Conservation (phyloP, 768 basidiomycete genomes). For the Collybia sp. region DNA sequence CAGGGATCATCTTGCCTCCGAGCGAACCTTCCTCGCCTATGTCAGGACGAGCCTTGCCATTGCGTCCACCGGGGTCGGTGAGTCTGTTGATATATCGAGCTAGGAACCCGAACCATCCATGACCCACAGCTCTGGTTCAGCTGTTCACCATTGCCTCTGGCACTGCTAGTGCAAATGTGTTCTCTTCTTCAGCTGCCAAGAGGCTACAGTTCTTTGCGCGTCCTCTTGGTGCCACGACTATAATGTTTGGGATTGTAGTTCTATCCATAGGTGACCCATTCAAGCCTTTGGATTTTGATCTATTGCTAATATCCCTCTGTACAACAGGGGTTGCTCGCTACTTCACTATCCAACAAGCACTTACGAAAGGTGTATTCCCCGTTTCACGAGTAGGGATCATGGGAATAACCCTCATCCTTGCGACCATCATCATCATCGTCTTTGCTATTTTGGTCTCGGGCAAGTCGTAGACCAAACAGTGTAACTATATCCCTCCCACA, state of each 20-base stretch:
- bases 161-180: slow-evolving; percentile 6
- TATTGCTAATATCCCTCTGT: not conserved
- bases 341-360: slow-evolving; percentile 45
- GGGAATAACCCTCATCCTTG: slow-evolving; percentile 23
- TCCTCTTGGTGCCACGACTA: slow-evolving; percentile 15
- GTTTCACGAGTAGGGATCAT: slow-evolving; percentile 42
- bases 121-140: slow-evolving; percentile 13
- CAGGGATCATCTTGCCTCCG: slow-evolving; percentile 48
- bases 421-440: slow-evolving; percentile 11
- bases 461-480: not conserved
- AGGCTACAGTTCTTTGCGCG: slow-evolving; percentile 16
- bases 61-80: slow-evolving; percentile 44
- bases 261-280: slow-evolving; percentile 13
- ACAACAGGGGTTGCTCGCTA: slow-evolving; percentile 44
- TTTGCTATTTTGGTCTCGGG: slow-evolving; percentile 13
- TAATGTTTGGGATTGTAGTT: slow-evolving; percentile 12
- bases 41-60: slow-evolving; percentile 47
- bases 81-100: not conserved
- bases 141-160: slow-evolving; percentile 15
- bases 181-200: slow-evolving; percentile 4
- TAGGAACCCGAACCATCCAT: not conserved
- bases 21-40: slow-evolving; percentile 51
- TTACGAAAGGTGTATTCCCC: slow-evolving; percentile 48
- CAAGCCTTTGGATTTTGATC: not conserved
- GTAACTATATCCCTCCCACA: no score